Base-by-base conservation (phyloP, 352 stramenopile species). In the Phytopythium ostracodes region DNA sequence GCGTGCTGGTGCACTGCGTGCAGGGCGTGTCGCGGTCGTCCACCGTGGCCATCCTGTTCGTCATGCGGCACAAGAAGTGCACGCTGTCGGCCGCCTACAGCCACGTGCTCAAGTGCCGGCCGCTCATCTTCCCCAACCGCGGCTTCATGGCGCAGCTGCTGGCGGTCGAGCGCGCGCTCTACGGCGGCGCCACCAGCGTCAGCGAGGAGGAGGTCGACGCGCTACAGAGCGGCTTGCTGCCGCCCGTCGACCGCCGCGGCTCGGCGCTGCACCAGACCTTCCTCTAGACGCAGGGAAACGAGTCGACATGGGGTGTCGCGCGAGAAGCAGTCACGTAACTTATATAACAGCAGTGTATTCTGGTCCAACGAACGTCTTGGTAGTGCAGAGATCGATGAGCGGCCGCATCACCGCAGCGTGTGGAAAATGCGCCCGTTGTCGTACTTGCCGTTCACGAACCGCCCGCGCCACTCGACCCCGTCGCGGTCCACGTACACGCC, bases 371-470 rank as follows among this genome's bases (percentile, higher is more conserved):
- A 31, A 33, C 29, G 29, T 7, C 29, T 33, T 33, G 29, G 29
- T 33, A 33, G 4, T 33, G 29, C 7, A 7, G 29, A 33, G 3
- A 33, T 7, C n/a, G n/a, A 33, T 3, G 29, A 33, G 4, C 4
- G 29, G 7, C 29, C 29, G 29, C 29, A 33, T 85, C 64, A 94
- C 53, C 84, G 81, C 57, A 96, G 66, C 42, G 72, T 76, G 59
- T 91, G 79, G 72, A 89, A 96, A 36, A 92, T 76, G 43, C 79
- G 77, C 25, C 84, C 84, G 58, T 91, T 96, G 84, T 93, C 80
- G 63, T 81, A 92, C 66, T 92, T 92, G 61, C 87, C 87, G 64
- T 92, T 93, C 54, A 91, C 70, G 62, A 93, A 94, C 50, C 63
- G 62, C 18, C 84, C 87, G 5, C 62, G 58, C 84, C 84, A 96